Evolutionary conservation across 192 early-diverging fungal genomes (phyloP), one percentile per base, ranked within the genome.

Genomic region (Gryganskiella cystojenkinii): DNA sequence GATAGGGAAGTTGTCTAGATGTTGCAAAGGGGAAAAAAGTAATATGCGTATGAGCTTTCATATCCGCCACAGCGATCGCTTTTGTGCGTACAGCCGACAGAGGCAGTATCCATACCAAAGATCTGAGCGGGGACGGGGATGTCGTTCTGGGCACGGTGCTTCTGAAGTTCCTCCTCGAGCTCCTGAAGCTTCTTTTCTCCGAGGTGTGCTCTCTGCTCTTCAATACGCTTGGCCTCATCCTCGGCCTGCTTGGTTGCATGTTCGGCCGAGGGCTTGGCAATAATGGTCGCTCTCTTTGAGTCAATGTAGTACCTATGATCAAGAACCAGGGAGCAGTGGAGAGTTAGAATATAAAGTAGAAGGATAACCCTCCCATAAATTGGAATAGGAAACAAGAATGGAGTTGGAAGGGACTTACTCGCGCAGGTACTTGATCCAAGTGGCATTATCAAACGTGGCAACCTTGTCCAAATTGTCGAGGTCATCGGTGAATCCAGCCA

Each of bases 261-360:
- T 15, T 67, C 64, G 14, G 86, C 85, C 3, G 88, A 89, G 5
- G 88, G 88, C 55, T 83, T 84, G 24, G 79, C 88, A 35, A 88
- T 50, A 27, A 89, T 66, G 13, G 73, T 83, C 5, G 85, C 82
- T 37, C 74, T 63, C 66, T 69, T 78, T n/a, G 74, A 64, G 61
- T 84, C 62, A 42, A 88, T 56, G 54, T 81, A 82, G 60, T 84
- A 86, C 37, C 83, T 85, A 73, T 61, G 13, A 45, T 20, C 22
- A 58, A 19, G 34, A 28, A 17, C 20, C 17, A 13, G 22, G 20
- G 31, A 37, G 25, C 0, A 24, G 37, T 40, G 33, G 5, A 56
- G 34, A 5, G 30, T 24, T 45, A 4, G 3, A 52, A 52, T 46
- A 50, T 31, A 34, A 8, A 3, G 2, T 13, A 19, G 14, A 17